Percentiles rank a stretch among this genome's conserved stretches.
Evolutionary conservation across 371 early-diverging fungal genomes (phyloP).

Genomic region (Cokeromyces recurvatus): DNA sequence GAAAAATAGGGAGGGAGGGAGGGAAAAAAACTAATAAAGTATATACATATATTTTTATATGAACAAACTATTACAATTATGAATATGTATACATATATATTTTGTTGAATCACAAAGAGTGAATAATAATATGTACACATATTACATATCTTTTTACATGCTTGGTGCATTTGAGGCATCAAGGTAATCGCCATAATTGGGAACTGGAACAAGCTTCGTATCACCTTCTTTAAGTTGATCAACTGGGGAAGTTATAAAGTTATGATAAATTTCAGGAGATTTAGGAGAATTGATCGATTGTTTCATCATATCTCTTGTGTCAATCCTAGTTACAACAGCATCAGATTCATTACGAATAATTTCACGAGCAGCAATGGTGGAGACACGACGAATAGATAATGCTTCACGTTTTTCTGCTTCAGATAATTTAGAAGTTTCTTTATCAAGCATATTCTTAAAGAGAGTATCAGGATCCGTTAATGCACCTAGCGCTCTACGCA

Average conservation of each 20-base stretch:
- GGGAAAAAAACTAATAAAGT: no score
- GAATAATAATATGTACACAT: no score
- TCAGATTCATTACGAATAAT: slow-evolving; percentile 4
- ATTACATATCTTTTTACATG: no score
- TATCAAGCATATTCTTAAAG: slow-evolving; percentile 33
- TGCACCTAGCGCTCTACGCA: slow-evolving; percentile 73
- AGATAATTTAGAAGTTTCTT: slow-evolving; percentile 12
- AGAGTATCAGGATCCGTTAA: slow-evolving; percentile 71
- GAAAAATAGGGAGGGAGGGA: no score
- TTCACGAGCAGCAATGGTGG: slow-evolving; percentile 18
- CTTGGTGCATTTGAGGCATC: no score
- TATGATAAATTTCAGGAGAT: slow-evolving; percentile 5
- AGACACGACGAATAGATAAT: slow-evolving; percentile 12
- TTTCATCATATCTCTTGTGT: slow-evolving; percentile 10
- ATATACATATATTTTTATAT: no score
- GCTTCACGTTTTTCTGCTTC: slow-evolving; percentile 11
- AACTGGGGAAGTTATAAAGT: not conserved
- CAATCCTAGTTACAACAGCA: slow-evolving; percentile 15
- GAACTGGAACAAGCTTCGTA: not conserved
- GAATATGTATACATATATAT: no score
- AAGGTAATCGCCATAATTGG: slow-evolving; percentile 1
- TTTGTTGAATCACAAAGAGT: no score
- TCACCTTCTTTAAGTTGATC: not conserved
- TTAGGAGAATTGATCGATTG: slow-evolving; percentile 7
- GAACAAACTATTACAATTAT: no score